Percentiles rank a stretch among this genome's conserved stretches.
Evolutionary conservation across 441 rosid species (phyloP).

Genomic region (Pelargonium myrrhifolium): DNA sequence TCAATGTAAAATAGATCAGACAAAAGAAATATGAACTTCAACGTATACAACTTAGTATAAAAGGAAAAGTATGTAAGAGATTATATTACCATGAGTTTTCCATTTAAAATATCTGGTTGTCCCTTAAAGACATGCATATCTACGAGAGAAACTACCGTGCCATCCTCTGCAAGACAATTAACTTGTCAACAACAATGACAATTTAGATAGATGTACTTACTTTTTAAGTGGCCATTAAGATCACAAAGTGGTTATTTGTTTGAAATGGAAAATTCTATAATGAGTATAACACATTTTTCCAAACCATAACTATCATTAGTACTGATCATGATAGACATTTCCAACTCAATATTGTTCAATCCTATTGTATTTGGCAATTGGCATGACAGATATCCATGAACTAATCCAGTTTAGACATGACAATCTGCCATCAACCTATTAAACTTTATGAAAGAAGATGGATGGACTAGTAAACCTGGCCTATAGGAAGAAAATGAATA

Average conservation of each 20-base stretch:
- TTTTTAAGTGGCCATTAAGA: slow-evolving; percentile 11
- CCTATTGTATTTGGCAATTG: background rate
- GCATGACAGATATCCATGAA: background rate
- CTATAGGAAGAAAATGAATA: no score
- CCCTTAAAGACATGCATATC: slow-evolving; percentile 69
- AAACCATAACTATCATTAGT: background rate
- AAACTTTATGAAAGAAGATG: no score
- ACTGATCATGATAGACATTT: background rate
- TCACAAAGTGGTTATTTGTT: slow-evolving; percentile 8
- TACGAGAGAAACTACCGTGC: slow-evolving; percentile 35
- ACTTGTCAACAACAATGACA: slow-evolving; percentile 8
- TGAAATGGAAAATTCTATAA: slow-evolving; percentile 4
- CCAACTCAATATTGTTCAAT: background rate
- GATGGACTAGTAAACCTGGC: no score
- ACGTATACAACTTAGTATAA: slow-evolving; percentile 9
- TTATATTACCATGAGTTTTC: slow-evolving; percentile 56
- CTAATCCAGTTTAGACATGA: background rate
- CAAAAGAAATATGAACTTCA: background rate
- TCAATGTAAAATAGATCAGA: slow-evolving; percentile 6
- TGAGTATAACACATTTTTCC: background rate
- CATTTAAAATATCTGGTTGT: slow-evolving; percentile 46
- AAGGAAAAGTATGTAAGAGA: slow-evolving; percentile 6
- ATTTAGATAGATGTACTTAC: background rate
- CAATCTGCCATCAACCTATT: no score
- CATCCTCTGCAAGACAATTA: slow-evolving; percentile 43